These are phyloP conservation scores for Gracilaria caudata DNA, from an alignment of 23 red algal genomes.

Conservation along the genomic window DNA sequence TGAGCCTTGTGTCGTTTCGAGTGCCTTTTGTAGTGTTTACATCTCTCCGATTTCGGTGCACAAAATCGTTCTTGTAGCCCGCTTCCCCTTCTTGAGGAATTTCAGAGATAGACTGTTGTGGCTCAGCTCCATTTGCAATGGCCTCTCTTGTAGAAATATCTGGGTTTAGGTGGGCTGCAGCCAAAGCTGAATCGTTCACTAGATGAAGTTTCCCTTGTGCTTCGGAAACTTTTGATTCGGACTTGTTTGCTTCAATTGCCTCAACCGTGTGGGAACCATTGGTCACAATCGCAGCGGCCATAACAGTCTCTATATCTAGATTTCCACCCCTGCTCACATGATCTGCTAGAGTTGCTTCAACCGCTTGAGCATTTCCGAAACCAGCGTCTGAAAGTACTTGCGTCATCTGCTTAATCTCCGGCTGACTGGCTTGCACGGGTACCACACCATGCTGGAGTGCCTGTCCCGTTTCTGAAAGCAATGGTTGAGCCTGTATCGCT, in stretches of 20 bases:
- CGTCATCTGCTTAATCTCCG: constrained; percentile 43
- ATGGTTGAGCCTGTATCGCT: neutral
- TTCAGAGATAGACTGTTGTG: neutral
- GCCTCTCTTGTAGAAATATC: neutral
- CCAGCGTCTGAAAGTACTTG: constrained; percentile 46
- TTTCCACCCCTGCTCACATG: constrained; percentile 47
- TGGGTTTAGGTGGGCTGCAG: neutral
- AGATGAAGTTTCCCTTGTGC: neutral
- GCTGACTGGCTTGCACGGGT: constrained; percentile 30
- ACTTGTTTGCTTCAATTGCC: neutral
- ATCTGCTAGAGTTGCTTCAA: constrained; percentile 52
- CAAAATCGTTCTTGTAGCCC: constrained; percentile 6
- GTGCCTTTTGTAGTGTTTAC: neutral
- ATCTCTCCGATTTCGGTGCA: neutral
- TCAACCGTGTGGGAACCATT: constrained; percentile 22
- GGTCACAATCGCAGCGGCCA: constrained; percentile 55
- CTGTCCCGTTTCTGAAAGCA: neutral
- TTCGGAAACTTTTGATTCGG: neutral
- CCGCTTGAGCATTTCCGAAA: constrained; percentile 30
- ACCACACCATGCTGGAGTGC: neutral
- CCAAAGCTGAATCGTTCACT: neutral
- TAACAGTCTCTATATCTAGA: constrained; percentile 56
- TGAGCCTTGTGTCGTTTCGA: neutral
- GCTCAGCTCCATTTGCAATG: neutral
- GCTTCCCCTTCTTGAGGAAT: neutral